Base-by-base conservation (phyloP, 805 yeast species). In the Hagleromyces aurorensis region DNA sequence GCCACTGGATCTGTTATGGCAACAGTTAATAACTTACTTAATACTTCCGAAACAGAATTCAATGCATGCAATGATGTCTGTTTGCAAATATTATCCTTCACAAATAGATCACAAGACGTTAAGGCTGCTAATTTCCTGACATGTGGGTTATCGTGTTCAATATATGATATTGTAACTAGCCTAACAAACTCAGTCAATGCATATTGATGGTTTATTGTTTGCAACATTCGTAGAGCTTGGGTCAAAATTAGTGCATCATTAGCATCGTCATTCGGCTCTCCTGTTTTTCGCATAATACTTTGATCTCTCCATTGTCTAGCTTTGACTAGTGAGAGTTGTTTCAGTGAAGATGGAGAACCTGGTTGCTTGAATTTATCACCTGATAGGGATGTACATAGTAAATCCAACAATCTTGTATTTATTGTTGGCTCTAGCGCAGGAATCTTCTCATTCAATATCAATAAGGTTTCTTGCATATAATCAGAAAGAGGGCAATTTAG, bases 1-100 rank as follows among this genome's bases (percentile, higher is more conserved):
- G 89, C 72, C 3, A 72, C 72, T 0, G 94, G 84, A 44, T 91
- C 99, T 0, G 95, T 81, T 9, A 89, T 80, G 3, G 94, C 85
- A 6, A 85, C 68, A 0, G 94, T 73, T 20, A 91, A 58, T 12
- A 91, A 62, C 50, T 81, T 82, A 34, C 79, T 84, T 24, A 93
- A 62, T 1, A 91, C 93, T 35, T 84, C 86, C 32, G 84, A 75
- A 2, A 87, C 94, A 0, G 94, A 83, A 36, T 70, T 70, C 31
- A 89, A 62, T 0, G 96, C 80, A 52, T 82, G 72, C 2, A 79
- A 74, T 43, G 94, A 80, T 2, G 83, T 75, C 51, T 85, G 94
- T 38, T 70, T 71, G 40, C 91, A 77, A n/a, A 87, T 81, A 1
- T 91, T 78, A 45, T 86, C 96, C 23, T 72, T 71, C 21, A 75